Percentiles rank a stretch among this genome's conserved stretches.
These are phyloP conservation scores for Syzygium syzygioides DNA, from an alignment of 441 rosid genomes.

Conservation along the genomic window DNA sequence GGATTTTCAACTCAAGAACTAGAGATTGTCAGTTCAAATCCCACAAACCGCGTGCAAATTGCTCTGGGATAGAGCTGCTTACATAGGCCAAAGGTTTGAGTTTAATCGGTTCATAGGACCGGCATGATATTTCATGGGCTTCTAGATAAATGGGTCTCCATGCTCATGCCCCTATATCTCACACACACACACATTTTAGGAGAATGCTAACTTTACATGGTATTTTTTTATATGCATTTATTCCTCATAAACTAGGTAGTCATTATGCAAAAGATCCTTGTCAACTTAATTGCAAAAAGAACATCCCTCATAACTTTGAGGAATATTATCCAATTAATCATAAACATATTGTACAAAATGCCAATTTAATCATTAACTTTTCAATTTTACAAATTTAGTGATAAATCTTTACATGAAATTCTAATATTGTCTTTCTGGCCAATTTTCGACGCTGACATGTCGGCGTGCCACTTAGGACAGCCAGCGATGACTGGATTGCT, in stretches of 20 bases:
- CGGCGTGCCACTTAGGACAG: accelerated
- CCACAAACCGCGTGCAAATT: background rate
- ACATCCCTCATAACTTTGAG: background rate
- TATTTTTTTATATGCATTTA: background rate
- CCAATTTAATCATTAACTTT: no score
- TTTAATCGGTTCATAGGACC: background rate
- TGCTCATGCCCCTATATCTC: no score
- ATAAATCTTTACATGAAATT: no score
- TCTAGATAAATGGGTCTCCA: no score
- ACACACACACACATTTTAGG: no score
- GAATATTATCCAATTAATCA: no score
- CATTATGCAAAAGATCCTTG: background rate
- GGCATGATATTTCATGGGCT: no score
- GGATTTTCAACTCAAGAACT: background rate
- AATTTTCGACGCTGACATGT: accelerated
- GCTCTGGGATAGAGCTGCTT: background rate
- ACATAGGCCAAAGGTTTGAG: background rate
- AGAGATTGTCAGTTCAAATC: accelerated
- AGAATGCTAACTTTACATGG: no score
- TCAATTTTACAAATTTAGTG: no score
- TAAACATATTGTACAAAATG: no score
- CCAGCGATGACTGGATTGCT: accelerated
- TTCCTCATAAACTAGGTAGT: background rate
- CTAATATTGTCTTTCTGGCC: accelerated
- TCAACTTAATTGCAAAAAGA: background rate